A percentile compares a stretch with the other conserved stretches of the same genome.
Evolutionary conservation across 768 basidiomycete genomes (phyloP).

Genomic region (Serendipita sp.): DNA sequence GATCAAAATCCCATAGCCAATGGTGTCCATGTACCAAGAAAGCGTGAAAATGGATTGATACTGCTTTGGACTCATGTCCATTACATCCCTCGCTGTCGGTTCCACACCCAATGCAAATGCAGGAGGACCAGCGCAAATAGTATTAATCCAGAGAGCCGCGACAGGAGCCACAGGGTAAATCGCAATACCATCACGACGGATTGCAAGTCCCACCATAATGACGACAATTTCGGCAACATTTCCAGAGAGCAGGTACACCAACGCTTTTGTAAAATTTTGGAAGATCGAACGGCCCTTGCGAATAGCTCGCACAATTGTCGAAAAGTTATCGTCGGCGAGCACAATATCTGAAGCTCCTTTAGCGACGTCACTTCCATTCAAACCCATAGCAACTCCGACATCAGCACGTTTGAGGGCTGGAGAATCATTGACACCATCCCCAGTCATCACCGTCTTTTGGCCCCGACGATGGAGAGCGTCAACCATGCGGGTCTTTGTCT

Average conservation of each 20-base stretch:
- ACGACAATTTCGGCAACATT: conserved; percentile 41
- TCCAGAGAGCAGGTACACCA: conserved; percentile 34
- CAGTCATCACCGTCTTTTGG: conserved; percentile 40
- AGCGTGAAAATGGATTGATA: conserved; percentile 21
- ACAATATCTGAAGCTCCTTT: conserved; percentile 46
- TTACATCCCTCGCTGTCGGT: conserved; percentile 32
- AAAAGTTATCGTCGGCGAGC: conserved; percentile 48
- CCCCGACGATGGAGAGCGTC: conserved; percentile 40
- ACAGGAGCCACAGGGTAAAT: conserved; percentile 43
- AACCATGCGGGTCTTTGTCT: conserved; percentile 40
- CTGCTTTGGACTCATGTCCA: conserved; percentile 26
- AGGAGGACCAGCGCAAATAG: conserved; percentile 33
- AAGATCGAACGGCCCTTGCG: conserved; percentile 48
- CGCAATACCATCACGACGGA: conserved; percentile 30
- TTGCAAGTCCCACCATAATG: conserved; percentile 38
- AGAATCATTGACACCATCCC: conserved; percentile 39
- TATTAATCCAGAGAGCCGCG: conserved; percentile 35
- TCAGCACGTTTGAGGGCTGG: conserved; percentile 42
- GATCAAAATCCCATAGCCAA: conserved; percentile 23
- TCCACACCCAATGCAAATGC: conserved; percentile 40
- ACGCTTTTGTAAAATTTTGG: conserved; percentile 39
- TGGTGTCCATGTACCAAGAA: conserved; percentile 20
- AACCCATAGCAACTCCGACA: conserved; percentile 44
- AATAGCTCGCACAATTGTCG: conserved; percentile 45
- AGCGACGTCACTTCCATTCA: conserved; percentile 39